phyloP scores from a whole-genome alignment of 2,329 filamentous ascomycete species.

The Aspergillus bombycis region DNA sequence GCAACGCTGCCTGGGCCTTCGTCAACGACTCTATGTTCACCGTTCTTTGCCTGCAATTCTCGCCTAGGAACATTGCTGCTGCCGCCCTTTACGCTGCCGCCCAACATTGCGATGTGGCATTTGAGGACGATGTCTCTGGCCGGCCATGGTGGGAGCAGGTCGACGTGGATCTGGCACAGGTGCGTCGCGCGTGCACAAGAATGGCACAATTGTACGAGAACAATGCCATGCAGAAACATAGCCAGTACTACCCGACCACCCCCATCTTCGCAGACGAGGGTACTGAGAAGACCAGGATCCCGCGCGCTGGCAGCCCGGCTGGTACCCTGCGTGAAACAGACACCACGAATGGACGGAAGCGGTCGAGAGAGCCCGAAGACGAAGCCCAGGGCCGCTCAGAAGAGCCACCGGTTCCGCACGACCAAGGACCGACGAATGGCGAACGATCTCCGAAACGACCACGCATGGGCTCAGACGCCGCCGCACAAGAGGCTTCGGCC shows the following conservation, averaged over 20 bases:
- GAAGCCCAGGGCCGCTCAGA: conserved; percentile 11
- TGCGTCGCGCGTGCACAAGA: conserved; percentile 72
- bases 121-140: conserved; percentile 73
- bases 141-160: conserved; percentile 86
- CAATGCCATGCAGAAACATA: conserved; percentile 46
- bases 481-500: conserved; percentile 11
- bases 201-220: conserved; percentile 64
- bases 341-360: conserved; percentile 40
- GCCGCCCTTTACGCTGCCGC: conserved; percentile 86
- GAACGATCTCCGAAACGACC: conserved; percentile 43
- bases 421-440: conserved; percentile 21
- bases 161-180: conserved; percentile 70
- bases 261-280: conserved; percentile 37
- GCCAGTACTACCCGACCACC: conserved; percentile 47
- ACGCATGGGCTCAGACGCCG: conserved; percentile 32
- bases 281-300: conserved; percentile 42
- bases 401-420: conserved; percentile 7
- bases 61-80: conserved; percentile 78
- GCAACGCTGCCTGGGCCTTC: conserved; percentile 90
- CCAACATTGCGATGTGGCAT: conserved; percentile 70
- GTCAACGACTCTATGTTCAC: conserved; percentile 89
- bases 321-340: conserved; percentile 19
- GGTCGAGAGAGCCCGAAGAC: conserved; percentile 42
- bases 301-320: conserved; percentile 32
- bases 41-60: conserved; percentile 78